These are phyloP conservation scores for Russula sp. DNA, from an alignment of 768 basidiomycete species.

Conservation along the genomic window DNA sequence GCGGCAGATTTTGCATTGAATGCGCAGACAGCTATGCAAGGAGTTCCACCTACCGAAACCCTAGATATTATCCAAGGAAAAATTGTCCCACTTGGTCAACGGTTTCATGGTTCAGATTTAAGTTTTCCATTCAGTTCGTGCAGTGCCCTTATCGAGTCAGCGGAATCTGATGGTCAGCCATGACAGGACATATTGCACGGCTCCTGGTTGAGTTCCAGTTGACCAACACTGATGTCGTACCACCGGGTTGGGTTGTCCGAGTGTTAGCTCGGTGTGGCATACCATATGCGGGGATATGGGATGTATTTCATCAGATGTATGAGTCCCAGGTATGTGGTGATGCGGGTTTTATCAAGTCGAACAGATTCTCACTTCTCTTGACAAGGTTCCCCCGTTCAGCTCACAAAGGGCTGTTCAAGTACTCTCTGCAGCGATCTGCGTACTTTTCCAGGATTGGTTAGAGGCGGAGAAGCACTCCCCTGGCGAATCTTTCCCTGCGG, in stretches of 20 bases:
- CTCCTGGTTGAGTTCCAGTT: slow-evolving; percentile 70
- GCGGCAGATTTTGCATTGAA: not conserved
- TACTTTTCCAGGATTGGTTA: slow-evolving; percentile 75
- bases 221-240: slow-evolving; percentile 47
- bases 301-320: slow-evolving; percentile 78
- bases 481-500: slow-evolving; percentile 72
- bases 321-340: slow-evolving; percentile 41
- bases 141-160: not conserved
- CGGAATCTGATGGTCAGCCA: not conserved
- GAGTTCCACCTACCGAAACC: slow-evolving; percentile 44
- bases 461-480: slow-evolving; percentile 70
- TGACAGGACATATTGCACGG: slow-evolving; percentile 63
- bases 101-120: slow-evolving; percentile 86
- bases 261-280: slow-evolving; percentile 77
- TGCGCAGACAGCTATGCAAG: slow-evolving; percentile 42
- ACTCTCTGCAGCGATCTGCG: slow-evolving; percentile 74
- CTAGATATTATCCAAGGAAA: slow-evolving; percentile 58
- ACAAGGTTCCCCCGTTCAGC: slow-evolving; percentile 76
- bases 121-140: slow-evolving; percentile 81
- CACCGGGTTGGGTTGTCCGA: slow-evolving; percentile 76
- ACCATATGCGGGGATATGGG: slow-evolving; percentile 76
- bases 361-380: not conserved
- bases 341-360: not conserved
- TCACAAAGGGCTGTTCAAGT: slow-evolving; percentile 71
- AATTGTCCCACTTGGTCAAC: slow-evolving; percentile 66